These are phyloP conservation scores for Hericium erinaceus DNA, from an alignment of 768 basidiomycete genomes.

Conservation along the genomic window DNA sequence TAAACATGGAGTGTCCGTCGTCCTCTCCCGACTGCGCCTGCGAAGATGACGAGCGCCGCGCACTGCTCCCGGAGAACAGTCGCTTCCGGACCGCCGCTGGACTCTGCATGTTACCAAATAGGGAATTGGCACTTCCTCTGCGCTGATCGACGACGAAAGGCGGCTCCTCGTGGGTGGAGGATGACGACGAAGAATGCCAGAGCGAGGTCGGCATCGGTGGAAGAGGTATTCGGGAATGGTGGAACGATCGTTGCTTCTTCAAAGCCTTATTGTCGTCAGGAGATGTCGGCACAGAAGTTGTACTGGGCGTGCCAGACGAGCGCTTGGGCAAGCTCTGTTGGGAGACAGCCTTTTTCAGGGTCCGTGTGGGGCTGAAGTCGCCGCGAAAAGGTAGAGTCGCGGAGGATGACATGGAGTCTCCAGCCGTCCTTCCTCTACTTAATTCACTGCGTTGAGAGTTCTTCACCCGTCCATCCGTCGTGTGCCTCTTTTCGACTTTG, in stretches of 20 bases:
- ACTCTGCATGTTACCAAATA: constrained; percentile 3
- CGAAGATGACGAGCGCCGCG: constrained; percentile 40
- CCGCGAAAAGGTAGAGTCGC: neutral
- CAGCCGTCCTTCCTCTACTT: neutral
- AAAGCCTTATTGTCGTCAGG: constrained; percentile 25
- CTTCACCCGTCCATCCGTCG: neutral
- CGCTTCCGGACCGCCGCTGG: constrained; percentile 35
- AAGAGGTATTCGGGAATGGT: constrained; percentile 46
- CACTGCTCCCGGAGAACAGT: constrained; percentile 53
- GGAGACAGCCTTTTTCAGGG: constrained; percentile 46
- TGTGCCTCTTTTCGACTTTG: constrained; percentile 1
- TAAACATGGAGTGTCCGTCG: constrained; percentile 47
- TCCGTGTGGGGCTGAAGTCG: constrained; percentile 16
- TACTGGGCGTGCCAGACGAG: constrained; percentile 13
- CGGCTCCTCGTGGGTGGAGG: constrained; percentile 1
- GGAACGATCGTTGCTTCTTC: constrained; percentile 56
- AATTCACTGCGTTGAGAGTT: neutral
- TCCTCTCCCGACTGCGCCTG: constrained; percentile 37
- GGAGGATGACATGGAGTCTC: neutral
- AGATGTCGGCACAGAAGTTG: constrained; percentile 20
- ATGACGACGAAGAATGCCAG: constrained; percentile 14
- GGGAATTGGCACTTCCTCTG: constrained; percentile 8
- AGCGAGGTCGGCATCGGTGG: constrained; percentile 32
- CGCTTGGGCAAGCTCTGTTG: constrained; percentile 37
- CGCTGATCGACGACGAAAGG: constrained; percentile 5